Conservation (phyloP, 2,329 filamentous ascomycete genomes). For the Neopestalotiopsis rosae region DNA sequence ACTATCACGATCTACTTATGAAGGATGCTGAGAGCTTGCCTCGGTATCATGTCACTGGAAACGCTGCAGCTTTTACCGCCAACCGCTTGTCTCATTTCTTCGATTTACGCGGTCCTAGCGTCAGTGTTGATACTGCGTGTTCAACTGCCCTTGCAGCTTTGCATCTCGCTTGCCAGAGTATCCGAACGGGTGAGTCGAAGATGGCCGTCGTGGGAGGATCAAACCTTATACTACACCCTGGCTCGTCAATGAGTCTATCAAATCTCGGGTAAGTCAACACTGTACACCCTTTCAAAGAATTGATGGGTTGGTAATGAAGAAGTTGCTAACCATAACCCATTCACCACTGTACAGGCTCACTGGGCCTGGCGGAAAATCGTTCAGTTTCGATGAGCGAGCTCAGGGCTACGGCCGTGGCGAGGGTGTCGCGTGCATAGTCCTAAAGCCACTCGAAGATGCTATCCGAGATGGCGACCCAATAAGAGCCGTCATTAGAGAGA, state of each 20-base stretch:
- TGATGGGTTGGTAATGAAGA: background rate
- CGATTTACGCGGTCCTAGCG: conserved; percentile 11
- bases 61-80: conserved; percentile 12
- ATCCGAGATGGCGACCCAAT: conserved; percentile 45
- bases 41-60: conserved; percentile 16
- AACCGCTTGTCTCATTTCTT: conserved; percentile 15
- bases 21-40: conserved; percentile 15
- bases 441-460: conserved; percentile 50
- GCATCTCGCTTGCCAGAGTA: conserved; percentile 10
- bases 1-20: conserved; percentile 16
- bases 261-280: conserved; percentile 11
- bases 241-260: conserved; percentile 11
- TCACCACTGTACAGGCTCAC: background rate
- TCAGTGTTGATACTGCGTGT: conserved; percentile 19
- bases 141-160: conserved; percentile 12
- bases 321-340: background rate
- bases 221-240: conserved; percentile 11
- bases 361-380: conserved; percentile 19
- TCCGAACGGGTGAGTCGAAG: conserved; percentile 13
- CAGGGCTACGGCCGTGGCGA: conserved; percentile 55
- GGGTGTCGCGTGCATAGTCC: conserved; percentile 44
- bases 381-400: conserved; percentile 42
- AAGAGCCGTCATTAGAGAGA: conserved; percentile 20
- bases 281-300: background rate
- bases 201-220: conserved; percentile 15